phyloP scores from a whole-genome alignment of 768 basidiomycete genomes.

The Botryobasidium botryosum region DNA sequence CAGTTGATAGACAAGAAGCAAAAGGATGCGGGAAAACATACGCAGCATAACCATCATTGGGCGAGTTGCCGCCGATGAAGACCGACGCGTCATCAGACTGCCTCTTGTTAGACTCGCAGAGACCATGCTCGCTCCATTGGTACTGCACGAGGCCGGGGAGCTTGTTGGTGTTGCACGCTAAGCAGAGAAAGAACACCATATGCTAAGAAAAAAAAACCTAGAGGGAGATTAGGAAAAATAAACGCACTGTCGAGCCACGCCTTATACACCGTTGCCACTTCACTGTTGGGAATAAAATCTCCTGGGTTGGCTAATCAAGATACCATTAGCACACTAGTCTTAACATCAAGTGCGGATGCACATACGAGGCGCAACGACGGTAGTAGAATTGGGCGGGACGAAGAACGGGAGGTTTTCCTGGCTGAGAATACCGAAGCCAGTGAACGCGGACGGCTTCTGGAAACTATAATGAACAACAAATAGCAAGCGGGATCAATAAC shows the following conservation, averaged over 20 bases:
- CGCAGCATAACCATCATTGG: too few relatives aligned
- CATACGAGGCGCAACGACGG: too few relatives aligned
- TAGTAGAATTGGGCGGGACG: slow-evolving; percentile 44
- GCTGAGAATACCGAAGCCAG: slow-evolving; percentile 47
- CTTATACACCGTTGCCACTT: slow-evolving; percentile 26
- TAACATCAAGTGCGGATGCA: too few relatives aligned
- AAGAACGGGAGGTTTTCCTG: slow-evolving; percentile 34
- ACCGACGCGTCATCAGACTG: too few relatives aligned
- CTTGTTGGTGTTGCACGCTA: slow-evolving; percentile 15
- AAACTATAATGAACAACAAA: slow-evolving; percentile 22
- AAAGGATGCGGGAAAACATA: too few relatives aligned
- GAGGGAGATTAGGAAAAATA: not conserved
- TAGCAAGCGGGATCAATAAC: not conserved
- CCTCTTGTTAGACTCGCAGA: too few relatives aligned
- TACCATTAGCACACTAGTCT: slow-evolving; percentile 12
- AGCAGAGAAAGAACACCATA: slow-evolving; percentile 24
- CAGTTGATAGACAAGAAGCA: too few relatives aligned
- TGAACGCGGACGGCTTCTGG: slow-evolving; percentile 37
- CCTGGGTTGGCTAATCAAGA: not conserved
- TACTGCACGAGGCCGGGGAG: slow-evolving; percentile 18
- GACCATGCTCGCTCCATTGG: slow-evolving; percentile 2
- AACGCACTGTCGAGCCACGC: slow-evolving; percentile 35
- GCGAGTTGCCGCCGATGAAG: too few relatives aligned
- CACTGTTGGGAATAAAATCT: slow-evolving; percentile 11
- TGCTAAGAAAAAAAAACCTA: not conserved